These are phyloP conservation scores for Aspergillus spinulosporus DNA, from an alignment of 2,329 filamentous ascomycete species.

Conservation along the genomic window DNA sequence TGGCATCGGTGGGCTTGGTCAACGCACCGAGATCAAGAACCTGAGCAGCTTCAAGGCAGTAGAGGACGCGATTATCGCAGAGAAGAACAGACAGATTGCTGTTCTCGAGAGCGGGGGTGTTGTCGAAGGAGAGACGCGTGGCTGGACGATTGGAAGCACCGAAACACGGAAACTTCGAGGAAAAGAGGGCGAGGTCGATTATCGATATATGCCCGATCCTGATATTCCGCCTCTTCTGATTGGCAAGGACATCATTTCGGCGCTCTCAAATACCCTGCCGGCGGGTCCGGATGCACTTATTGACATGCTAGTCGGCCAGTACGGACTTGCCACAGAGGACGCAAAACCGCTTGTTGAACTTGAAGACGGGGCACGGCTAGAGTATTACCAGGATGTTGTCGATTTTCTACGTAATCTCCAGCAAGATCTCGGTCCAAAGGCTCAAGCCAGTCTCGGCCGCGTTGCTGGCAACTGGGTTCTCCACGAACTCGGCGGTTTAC, in stretches of 20 bases:
- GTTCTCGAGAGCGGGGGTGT: constrained; percentile 73
- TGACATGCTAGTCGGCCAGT: constrained; percentile 61
- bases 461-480: constrained; percentile 68
- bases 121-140: constrained; percentile 83
- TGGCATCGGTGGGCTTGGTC: constrained; percentile 67
- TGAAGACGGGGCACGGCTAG: constrained; percentile 74
- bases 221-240: constrained; percentile 82
- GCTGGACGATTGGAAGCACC: constrained; percentile 83
- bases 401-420: constrained; percentile 36
- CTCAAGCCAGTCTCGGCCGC: constrained; percentile 45
- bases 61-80: constrained; percentile 89
- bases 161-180: constrained; percentile 80
- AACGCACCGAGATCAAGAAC: constrained; percentile 96
- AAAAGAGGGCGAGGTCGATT: constrained; percentile 97
- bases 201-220: constrained; percentile 97
- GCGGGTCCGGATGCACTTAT: constrained; percentile 71
- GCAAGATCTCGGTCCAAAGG: constrained; percentile 26
- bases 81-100: constrained; percentile 82
- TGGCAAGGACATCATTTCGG: constrained; percentile 64
- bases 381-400: constrained; percentile 66
- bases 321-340: constrained; percentile 75
- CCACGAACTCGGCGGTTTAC: constrained; percentile 70
- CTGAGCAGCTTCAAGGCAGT: constrained; percentile 91
- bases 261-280: constrained; percentile 65
- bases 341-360: constrained; percentile 75